A percentile compares a stretch with the other conserved stretches of the same genome.
These are phyloP conservation scores for Venustampulla echinocandica DNA, from an alignment of 495 filamentous ascomycete species.

Conservation along the genomic window DNA sequence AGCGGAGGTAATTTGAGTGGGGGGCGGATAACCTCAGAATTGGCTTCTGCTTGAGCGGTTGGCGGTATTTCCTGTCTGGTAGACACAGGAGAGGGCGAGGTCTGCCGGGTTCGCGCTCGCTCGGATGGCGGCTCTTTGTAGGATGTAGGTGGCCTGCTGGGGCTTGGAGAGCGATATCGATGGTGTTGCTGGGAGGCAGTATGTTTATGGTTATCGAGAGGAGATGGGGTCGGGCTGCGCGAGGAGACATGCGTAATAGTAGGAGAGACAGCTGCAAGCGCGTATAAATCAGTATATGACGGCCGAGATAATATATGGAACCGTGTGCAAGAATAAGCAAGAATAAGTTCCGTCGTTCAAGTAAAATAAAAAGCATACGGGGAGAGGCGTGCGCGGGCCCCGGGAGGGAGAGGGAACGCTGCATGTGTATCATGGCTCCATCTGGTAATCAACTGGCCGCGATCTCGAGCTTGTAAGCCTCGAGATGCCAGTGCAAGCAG, in stretches of 20 bases:
- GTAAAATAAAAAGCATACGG: slow-evolving; percentile 24
- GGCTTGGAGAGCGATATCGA: slow-evolving; percentile 21
- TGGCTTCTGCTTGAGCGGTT: slow-evolving; percentile 3
- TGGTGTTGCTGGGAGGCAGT: slow-evolving; percentile 17
- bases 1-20: slow-evolving; percentile 30
- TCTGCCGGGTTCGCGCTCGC: slow-evolving; percentile 11
- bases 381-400: slow-evolving; percentile 28
- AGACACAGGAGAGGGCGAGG: slow-evolving; percentile 18
- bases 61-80: slow-evolving; percentile 9
- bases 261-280: slow-evolving; percentile 19
- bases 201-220: slow-evolving; percentile 14
- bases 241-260: slow-evolving; percentile 25
- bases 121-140: slow-evolving; percentile 19
- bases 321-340: too few species aligned
- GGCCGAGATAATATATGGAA: too few species aligned
- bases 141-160: slow-evolving; percentile 16
- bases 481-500: slow-evolving; percentile 18
- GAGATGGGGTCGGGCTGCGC: slow-evolving; percentile 22
- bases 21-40: background rate
- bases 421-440: slow-evolving; percentile 29
- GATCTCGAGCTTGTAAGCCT: slow-evolving; percentile 24
- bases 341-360: too few species aligned
- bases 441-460: slow-evolving; percentile 16
- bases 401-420: slow-evolving; percentile 28
- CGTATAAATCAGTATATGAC: slow-evolving; percentile 10